Percentiles rank a stretch among this genome's conserved stretches.
phyloP scores from a whole-genome alignment of 805 yeast species.

The Cephaloascus fragrans region DNA sequence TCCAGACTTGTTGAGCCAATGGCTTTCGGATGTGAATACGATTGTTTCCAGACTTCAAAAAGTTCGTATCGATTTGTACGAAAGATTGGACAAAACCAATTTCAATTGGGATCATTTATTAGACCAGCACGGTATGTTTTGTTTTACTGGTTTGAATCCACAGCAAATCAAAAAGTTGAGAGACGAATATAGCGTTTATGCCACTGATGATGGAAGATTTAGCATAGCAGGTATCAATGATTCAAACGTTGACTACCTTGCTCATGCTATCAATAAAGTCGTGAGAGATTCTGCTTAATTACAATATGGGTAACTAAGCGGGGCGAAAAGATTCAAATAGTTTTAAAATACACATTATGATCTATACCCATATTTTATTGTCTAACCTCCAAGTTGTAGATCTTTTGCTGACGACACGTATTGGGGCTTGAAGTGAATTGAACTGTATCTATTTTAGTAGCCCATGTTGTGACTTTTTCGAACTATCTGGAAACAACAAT shows the following conservation, averaged over 20 bases:
- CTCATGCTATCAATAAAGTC: slow-evolving; percentile 48
- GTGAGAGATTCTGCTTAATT: slow-evolving; percentile 14
- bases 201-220: slow-evolving; percentile 86
- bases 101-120: slow-evolving; percentile 81
- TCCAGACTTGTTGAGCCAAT: slow-evolving; percentile 49
- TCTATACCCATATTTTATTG: too few species aligned
- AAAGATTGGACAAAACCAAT: slow-evolving; percentile 49
- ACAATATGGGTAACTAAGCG: too few species aligned
- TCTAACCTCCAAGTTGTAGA: too few species aligned
- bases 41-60: slow-evolving; percentile 74
- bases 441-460: too few species aligned
- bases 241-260: slow-evolving; percentile 66
- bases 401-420: too few species aligned
- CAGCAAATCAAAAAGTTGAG: slow-evolving; percentile 67
- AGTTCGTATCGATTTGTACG: slow-evolving; percentile 59
- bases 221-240: slow-evolving; percentile 85
- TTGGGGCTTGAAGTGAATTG: too few species aligned
- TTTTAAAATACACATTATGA: too few species aligned
- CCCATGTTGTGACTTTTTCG: too few species aligned
- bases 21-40: slow-evolving; percentile 71
- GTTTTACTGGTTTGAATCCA: slow-evolving; percentile 72
- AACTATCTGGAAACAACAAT: too few species aligned
- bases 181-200: slow-evolving; percentile 66
- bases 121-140: slow-evolving; percentile 94
- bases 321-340: too few species aligned